These are phyloP conservation scores for Boletus rex-veris DNA, from an alignment of 768 basidiomycete species.

Conservation along the genomic window DNA sequence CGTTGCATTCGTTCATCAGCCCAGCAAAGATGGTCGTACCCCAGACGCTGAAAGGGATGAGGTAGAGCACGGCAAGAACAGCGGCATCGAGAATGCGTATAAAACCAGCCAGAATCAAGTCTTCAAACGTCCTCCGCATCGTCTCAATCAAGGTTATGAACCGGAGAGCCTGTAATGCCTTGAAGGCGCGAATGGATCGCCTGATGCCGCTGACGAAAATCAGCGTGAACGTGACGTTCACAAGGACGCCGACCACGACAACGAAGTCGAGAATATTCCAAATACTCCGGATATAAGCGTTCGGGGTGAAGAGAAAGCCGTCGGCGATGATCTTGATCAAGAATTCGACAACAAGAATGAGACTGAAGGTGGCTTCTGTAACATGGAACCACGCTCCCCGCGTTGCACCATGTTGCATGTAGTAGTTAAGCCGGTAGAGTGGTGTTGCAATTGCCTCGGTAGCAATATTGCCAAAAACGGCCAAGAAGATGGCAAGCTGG, in stretches of 20 bases:
- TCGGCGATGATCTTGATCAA: slow-evolving; percentile 90
- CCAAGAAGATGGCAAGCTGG: slow-evolving; percentile 67
- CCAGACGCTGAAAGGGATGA: slow-evolving; percentile 92
- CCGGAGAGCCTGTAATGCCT: slow-evolving; percentile 83
- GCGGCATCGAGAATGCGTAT: slow-evolving; percentile 85
- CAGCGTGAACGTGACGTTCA: slow-evolving; percentile 69
- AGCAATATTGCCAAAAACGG: slow-evolving; percentile 79
- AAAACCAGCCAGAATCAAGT: slow-evolving; percentile 82
- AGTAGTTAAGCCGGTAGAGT: slow-evolving; percentile 72
- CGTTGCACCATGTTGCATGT: slow-evolving; percentile 49
- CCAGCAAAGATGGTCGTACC: slow-evolving; percentile 91
- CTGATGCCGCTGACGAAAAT: slow-evolving; percentile 74
- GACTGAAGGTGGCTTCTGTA: slow-evolving; percentile 67
- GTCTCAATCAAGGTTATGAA: slow-evolving; percentile 85
- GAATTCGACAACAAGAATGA: slow-evolving; percentile 75
- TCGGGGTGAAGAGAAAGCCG: slow-evolving; percentile 85
- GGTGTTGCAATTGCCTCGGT: slow-evolving; percentile 87
- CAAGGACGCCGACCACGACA: slow-evolving; percentile 72
- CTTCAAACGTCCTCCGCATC: slow-evolving; percentile 84
- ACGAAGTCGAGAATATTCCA: slow-evolving; percentile 91
- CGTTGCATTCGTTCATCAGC: slow-evolving; percentile 83
- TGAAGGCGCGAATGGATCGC: slow-evolving; percentile 79
- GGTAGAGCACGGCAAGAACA: slow-evolving; percentile 82
- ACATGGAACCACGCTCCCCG: slow-evolving; percentile 85
- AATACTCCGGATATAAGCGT: slow-evolving; percentile 85